These are phyloP conservation scores for Paraurostyla sp. DNA, from an alignment of 73 alveolate genomes.

Conservation along the genomic window DNA sequence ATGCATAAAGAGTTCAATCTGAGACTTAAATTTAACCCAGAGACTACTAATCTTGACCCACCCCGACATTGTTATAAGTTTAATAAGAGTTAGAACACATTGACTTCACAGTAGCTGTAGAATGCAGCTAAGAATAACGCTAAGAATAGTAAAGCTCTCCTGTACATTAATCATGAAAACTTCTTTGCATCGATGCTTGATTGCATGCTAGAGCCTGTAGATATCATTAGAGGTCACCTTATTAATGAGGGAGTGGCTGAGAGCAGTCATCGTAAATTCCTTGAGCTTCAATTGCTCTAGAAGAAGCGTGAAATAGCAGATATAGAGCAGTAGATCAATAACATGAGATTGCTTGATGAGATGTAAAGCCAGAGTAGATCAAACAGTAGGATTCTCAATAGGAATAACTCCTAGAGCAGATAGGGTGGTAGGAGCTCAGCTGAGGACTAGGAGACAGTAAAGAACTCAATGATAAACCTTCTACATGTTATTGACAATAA, in stretches of 20 bases:
- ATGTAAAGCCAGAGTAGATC: constrained; percentile 23
- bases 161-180: constrained; percentile 51
- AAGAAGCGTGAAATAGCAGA: constrained; percentile 21
- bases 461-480: constrained; percentile 22
- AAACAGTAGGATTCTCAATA: neutral
- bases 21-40: constrained; percentile 45
- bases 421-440: neutral
- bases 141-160: constrained; percentile 43
- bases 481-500: constrained; percentile 37
- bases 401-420: neutral
- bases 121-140: too few species aligned
- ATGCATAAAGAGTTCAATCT: constrained; percentile 20
- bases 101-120: too few species aligned
- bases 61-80: constrained; percentile 46
- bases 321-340: neutral
- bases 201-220: constrained; percentile 47
- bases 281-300: neutral
- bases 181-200: constrained; percentile 13
- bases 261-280: constrained; percentile 16
- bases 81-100: constrained; percentile 27
- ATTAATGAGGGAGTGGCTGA: constrained; percentile 41
- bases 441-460: constrained; percentile 33
- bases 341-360: constrained; percentile 42
- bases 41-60: neutral
- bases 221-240: constrained; percentile 17